Evolutionary conservation across 208 protist genomes (phyloP), one percentile per base, ranked within the genome.

Genomic region (Acanthamoeba rhysodes): DNA sequence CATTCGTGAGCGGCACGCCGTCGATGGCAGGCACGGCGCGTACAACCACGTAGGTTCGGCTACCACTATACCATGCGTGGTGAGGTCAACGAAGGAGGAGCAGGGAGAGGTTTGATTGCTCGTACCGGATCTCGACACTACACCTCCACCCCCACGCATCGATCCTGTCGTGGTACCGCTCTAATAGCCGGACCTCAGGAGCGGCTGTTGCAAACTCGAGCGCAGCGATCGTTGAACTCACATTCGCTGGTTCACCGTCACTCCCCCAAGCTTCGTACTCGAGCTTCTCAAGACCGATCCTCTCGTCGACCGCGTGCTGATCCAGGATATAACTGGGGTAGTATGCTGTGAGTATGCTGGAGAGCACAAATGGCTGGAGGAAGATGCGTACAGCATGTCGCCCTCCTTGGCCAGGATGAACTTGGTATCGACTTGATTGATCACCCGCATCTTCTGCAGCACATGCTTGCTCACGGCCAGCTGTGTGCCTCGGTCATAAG

Each of bases 251-350:
- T 22, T 70, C 62, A 10, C 87, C 87, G 27, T 93, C 27, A 12
- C 10, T 34, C 8, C 37, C 62, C 57, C 57, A 76, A 2, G 53
- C 24, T 0, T 74, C 37, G 12, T 4, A 20, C n/a, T 78, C 57
- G 2, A 93, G 87, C 64, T 76, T 93, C 37, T 93, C 87, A 9
- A 93, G 64, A 8, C 87, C 87, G 6, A 93, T 93, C 45, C 87
- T 41, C 24, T 93, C 87, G 34, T 93, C 87, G 8, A 93, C 87
- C 18, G 87, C 87, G 50, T 93, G 87, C 34, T 93, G 87, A 34
- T 93, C 87, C 20, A 93, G 27, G 12, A 93, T 76, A 22, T 93
- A 93, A 18, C 87, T 93, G 29, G 0, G 9, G n/a, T 0, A 34
- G 22, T 18, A 18, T 7, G 7, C 55, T 24, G 22, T 62, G 34